phyloP scores from a whole-genome alignment of 257 asterid species.

The Galeopsis tetrahit region DNA sequence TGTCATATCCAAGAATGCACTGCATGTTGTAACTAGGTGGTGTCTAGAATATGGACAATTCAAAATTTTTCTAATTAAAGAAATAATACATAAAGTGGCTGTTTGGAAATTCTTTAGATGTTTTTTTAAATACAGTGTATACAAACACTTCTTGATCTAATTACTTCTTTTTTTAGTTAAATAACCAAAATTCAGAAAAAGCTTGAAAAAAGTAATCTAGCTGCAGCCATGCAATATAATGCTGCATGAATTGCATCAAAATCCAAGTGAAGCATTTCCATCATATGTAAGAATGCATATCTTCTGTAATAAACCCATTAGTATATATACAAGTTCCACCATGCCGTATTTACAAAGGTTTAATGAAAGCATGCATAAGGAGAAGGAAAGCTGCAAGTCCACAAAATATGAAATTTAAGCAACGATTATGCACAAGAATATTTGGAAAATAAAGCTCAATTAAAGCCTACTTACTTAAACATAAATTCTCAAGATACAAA shows the following conservation, averaged over 20 bases:
- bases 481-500: slow-evolving; percentile 35
- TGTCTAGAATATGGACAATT: too few relatives aligned
- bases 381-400: background rate
- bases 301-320: background rate
- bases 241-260: slow-evolving; percentile 5
- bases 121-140: too few relatives aligned
- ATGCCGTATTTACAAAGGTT: slow-evolving; percentile 26
- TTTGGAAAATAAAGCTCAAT: slow-evolving; percentile 25
- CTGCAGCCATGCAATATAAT: slow-evolving; percentile 4
- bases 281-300: background rate
- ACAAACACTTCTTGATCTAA: too few relatives aligned
- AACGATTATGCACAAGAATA: slow-evolving; percentile 31
- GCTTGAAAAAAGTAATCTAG: too few relatives aligned
- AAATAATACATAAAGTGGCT: too few relatives aligned
- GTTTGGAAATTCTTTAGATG: too few relatives aligned
- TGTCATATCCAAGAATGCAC: background rate
- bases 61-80: too few relatives aligned
- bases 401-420: slow-evolving; percentile 21
- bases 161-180: too few relatives aligned
- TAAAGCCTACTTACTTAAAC: slow-evolving; percentile 28
- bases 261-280: slow-evolving; percentile 1
- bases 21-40: too few relatives aligned
- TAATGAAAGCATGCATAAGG: slow-evolving; percentile 12
- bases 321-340: slow-evolving; percentile 17
- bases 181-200: too few relatives aligned